phyloP scores from a whole-genome alignment of 148 eudicot species.

The Salicornia ramosissima region DNA sequence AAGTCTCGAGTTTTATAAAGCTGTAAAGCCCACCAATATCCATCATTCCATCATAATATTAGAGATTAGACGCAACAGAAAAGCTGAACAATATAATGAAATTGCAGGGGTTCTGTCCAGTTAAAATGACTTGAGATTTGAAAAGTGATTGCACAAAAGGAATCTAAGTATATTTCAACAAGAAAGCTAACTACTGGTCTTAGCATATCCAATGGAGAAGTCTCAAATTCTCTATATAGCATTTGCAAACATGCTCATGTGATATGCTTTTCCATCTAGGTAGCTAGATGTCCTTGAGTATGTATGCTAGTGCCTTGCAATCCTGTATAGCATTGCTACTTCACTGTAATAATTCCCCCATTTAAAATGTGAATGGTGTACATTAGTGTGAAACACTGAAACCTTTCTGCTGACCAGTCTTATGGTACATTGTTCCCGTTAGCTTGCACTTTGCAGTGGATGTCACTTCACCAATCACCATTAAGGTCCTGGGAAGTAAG shows the following conservation, averaged over 20 bases:
- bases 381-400: not conserved
- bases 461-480: not conserved
- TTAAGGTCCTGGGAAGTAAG: not conserved
- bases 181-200: not conserved
- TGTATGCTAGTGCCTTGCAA: not conserved
- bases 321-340: not conserved
- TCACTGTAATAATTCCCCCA: not conserved
- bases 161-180: no score
- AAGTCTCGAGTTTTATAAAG: no score
- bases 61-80: no score
- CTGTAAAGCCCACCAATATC: no score
- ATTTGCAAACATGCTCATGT: not conserved
- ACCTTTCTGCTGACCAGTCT: not conserved
- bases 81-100: no score
- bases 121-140: no score
- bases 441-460: not conserved
- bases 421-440: not conserved
- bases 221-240: not conserved
- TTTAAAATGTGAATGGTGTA: not conserved
- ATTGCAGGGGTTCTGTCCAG: no score
- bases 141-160: no score
- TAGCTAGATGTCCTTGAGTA: not conserved
- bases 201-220: not conserved
- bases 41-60: no score
- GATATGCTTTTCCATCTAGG: not conserved